phyloP scores from a whole-genome alignment of 345 rosid genomes.

The Populus pruinosa region DNA sequence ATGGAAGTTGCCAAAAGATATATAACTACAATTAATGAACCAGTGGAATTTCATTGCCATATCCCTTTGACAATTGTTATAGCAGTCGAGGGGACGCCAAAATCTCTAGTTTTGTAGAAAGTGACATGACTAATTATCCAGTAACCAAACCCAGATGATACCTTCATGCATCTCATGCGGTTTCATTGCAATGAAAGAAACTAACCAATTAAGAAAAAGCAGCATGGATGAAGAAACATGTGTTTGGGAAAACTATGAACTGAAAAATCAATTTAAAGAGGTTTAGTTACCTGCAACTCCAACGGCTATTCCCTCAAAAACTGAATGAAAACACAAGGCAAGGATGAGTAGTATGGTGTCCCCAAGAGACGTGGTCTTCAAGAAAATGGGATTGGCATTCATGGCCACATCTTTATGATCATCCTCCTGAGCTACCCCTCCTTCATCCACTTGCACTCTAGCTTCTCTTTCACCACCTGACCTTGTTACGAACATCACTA shows the following conservation, averaged over 20 bases:
- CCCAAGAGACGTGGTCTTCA: constrained; percentile 47
- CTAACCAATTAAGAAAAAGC: no score
- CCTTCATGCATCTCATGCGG: no score
- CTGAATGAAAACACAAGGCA: constrained; percentile 77
- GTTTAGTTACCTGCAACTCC: constrained; percentile 60
- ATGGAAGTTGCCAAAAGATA: no score
- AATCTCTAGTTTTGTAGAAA: no score
- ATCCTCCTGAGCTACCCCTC: constrained; percentile 14
- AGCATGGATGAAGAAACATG: no score
- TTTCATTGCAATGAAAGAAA: no score
- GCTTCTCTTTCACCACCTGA: constrained; percentile 10
- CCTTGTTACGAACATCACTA: constrained; percentile 36
- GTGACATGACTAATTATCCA: no score
- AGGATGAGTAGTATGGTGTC: constrained; percentile 68
- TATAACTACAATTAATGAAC: no score
- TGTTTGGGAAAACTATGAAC: neutral
- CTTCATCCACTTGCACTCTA: constrained; percentile 36
- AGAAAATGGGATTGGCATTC: constrained; percentile 33
- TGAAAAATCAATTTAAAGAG: neutral
- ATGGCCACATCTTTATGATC: constrained; percentile 11
- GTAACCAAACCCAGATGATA: no score
- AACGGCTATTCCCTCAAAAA: constrained; percentile 86
- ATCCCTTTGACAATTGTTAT: no score
- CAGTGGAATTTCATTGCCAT: no score
- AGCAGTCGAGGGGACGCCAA: no score